Evolutionary conservation across 192 early-diverging fungal species (phyloP), one percentile per base, ranked within the genome.

Genomic region (Lobosporangium transversale): DNA sequence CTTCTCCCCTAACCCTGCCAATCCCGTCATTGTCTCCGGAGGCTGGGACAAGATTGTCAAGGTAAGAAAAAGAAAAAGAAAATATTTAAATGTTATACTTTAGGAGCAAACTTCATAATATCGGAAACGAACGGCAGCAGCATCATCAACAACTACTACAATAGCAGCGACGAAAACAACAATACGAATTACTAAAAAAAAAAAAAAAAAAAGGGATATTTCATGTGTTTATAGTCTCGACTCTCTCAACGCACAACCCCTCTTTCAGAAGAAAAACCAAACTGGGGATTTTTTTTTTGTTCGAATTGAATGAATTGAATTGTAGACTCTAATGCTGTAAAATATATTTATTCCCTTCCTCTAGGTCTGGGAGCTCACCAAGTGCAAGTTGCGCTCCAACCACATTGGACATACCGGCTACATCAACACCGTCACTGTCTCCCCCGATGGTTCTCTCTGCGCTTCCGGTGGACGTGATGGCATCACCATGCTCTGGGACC

Each of bases 1-100:
- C 80, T 98, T 99, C 94, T 97, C 95, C 66, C 97, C 97, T 83
- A 99, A 99, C 94, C 94, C 95, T 67, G 88, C 87, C 63, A 98
- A 95, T 90, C 95, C 96, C 71, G 90, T 99, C 86, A 94, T 99
- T 78, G 95, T 99, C 47, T 97, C 96, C 58, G 88, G 92, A 83
- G 95, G 97, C 78, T 99, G 97, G 97, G 97, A 99, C 89, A 98
- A 98, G 92, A 85, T 96, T 76, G 97, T 99, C 86, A 99, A 99
- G 97, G 95, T 97, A 89, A 63, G n/a, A 10, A 61, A 17, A 24
- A 4, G 21, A 50, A n/a, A n/a, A n/a, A n/a, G n/a, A n/a, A n/a
- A n/a, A n/a, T n/a, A n/a, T n/a, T n/a, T n/a, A n/a, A n/a, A n/a
- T n/a, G n/a, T n/a, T n/a, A n/a, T n/a, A n/a, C n/a, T n/a, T n/a